Evolutionary conservation across 176 grass and related monocot genomes (phyloP), one percentile per base, ranked within the genome.

Genomic region (Microstegium vimineum): DNA sequence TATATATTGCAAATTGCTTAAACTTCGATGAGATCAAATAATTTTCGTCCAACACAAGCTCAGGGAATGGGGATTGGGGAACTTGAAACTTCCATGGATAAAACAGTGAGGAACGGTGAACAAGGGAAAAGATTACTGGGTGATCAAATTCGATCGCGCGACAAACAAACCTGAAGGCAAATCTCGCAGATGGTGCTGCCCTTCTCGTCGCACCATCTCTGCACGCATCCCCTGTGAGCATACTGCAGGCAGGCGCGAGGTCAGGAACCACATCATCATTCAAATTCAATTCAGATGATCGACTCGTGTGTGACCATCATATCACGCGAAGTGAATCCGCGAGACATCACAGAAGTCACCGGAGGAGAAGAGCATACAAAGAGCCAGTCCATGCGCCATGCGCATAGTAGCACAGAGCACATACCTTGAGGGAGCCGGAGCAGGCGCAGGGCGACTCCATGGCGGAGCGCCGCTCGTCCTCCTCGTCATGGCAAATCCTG

Each of bases 361-460:
- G 1, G 36, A 80, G n/a, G 36, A 31, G 49, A 13, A 3, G 0
- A 49, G 5, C 2, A 45, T 4, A 15, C 31, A 5, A 5, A 45
- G 33, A 27, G n/a, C 5, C 46, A 13, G 1, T 14, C 3, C 15
- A 47, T 47, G 46, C 46, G 14, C 43, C 43, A 43, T 43, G 12
- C 10, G 40, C 10, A 12, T 41, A 43, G 10, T 2, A 31, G 34
- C 12, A 12, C 4, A 8, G n/a, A 0, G 13, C 5, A 25, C 26
- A 5, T 81, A 92, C 94, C 94, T 91, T 89, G 51, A 97, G 89
- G 80, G 94, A 92, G 36, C 94, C 94, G 5, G 86, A 97, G 86
- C 94, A 97, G 16, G 81, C 86, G 31, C 94, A 97, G 17, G 94
- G 94, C 49, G 94, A 93, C 84, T 97, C 94, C 94, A 97, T 92